These are phyloP conservation scores for Fusarium compactum DNA, from an alignment of 2,329 filamentous ascomycete species.

Conservation along the genomic window DNA sequence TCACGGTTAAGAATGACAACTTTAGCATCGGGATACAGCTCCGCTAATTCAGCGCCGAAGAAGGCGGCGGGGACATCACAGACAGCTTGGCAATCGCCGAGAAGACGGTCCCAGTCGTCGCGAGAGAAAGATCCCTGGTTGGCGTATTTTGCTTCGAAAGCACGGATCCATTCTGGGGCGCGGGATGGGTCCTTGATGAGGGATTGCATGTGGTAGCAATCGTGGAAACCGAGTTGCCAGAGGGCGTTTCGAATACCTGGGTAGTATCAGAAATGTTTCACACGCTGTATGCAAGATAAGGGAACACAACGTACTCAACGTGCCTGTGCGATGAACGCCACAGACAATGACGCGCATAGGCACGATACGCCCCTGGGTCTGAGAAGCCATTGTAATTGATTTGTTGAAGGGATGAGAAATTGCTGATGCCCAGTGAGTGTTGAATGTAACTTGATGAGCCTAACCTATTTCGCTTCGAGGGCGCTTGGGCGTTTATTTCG, in stretches of 20 bases:
- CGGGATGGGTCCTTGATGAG: constrained; percentile 46
- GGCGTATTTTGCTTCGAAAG: constrained; percentile 51
- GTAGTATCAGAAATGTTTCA: constrained; percentile 19
- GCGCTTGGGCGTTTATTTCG: constrained; percentile 27
- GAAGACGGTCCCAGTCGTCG: constrained; percentile 60
- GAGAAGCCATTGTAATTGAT: constrained; percentile 27
- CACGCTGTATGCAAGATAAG: background rate
- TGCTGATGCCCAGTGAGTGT: constrained; percentile 26
- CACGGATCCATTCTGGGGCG: constrained; percentile 49
- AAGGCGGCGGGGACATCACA: constrained; percentile 69
- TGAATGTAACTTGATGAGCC: constrained; percentile 17
- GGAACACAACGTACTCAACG: constrained; percentile 52
- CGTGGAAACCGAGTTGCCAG: constrained; percentile 52
- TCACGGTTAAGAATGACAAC: constrained; percentile 56
- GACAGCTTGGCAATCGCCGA: constrained; percentile 63
- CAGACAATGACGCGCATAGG: constrained; percentile 57
- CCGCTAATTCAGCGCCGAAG: constrained; percentile 54
- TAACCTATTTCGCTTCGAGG: constrained; percentile 30
- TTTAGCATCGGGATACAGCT: constrained; percentile 52
- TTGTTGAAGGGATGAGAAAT: constrained; percentile 12
- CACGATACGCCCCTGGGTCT: constrained; percentile 49
- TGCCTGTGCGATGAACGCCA: constrained; percentile 55
- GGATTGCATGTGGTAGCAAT: constrained; percentile 54
- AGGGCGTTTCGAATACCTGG: constrained; percentile 53
- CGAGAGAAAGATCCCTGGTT: constrained; percentile 50